A percentile compares a stretch with the other conserved stretches of the same genome.
These are phyloP conservation scores for Colletotrichum orbiculare DNA, from an alignment of 2,329 filamentous ascomycete genomes.

Conservation along the genomic window DNA sequence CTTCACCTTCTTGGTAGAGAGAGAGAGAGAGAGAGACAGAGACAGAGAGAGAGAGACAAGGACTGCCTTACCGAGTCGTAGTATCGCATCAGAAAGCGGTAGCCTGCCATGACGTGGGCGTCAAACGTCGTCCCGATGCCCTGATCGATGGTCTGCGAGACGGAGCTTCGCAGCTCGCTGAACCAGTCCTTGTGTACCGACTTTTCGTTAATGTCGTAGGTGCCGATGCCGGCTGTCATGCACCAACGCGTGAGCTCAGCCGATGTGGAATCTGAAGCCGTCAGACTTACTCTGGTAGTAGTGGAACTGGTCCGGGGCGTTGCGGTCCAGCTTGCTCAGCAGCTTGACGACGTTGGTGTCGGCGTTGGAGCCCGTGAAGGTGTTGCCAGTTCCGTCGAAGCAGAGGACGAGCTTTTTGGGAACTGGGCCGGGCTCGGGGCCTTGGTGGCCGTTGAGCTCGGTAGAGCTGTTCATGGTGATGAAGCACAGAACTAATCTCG, in stretches of 20 bases:
- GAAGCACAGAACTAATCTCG: too few relatives aligned
- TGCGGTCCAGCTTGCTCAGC: slow-evolving; percentile 57
- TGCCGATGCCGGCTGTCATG: slow-evolving; percentile 58
- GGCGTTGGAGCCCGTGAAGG: slow-evolving; percentile 56
- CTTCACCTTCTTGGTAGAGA: too few relatives aligned
- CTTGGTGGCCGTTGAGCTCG: neutral
- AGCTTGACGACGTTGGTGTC: slow-evolving; percentile 67
- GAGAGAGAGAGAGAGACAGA: too few relatives aligned
- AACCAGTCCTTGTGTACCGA: slow-evolving; percentile 52
- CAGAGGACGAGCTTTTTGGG: slow-evolving; percentile 57
- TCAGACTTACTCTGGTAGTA: slow-evolving; percentile 59
- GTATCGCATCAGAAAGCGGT: slow-evolving; percentile 65
- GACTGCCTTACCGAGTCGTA: slow-evolving; percentile 47
- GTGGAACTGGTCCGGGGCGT: slow-evolving; percentile 55
- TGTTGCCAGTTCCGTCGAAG: slow-evolving; percentile 62
- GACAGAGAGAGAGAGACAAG: too few relatives aligned
- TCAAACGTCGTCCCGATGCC: slow-evolving; percentile 60
- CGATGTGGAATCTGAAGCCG: neutral
- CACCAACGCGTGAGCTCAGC: neutral
- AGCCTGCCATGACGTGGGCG: slow-evolving; percentile 63
- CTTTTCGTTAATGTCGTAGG: slow-evolving; percentile 57
- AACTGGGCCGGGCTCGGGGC: neutral
- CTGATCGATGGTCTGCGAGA: slow-evolving; percentile 55
- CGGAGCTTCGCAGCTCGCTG: slow-evolving; percentile 47
- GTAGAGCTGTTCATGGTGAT: neutral